Percentiles rank a stretch among this genome's conserved stretches.
These are phyloP conservation scores for Phoma herbarum DNA, from an alignment of 2,329 filamentous ascomycete genomes.

Conservation along the genomic window DNA sequence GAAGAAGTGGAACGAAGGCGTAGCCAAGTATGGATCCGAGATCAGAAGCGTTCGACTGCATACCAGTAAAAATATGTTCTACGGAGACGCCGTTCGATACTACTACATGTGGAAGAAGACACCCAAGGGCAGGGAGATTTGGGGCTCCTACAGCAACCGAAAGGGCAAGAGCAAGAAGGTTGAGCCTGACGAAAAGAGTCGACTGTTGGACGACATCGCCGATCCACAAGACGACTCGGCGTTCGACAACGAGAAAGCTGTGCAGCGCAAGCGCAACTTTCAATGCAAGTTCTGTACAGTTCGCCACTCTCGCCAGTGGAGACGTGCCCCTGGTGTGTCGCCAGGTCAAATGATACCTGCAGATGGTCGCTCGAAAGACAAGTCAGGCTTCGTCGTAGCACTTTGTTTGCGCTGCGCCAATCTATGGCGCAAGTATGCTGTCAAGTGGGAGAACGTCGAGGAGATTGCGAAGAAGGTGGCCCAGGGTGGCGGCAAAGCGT, in stretches of 20 bases:
- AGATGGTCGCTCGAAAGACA: conserved; percentile 80
- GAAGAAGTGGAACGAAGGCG: conserved; percentile 91
- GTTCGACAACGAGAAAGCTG: conserved; percentile 88
- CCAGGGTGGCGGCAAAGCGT: conserved; percentile 79
- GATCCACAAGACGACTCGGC: conserved; percentile 94
- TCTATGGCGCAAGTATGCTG: conserved; percentile 93
- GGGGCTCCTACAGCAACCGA: conserved; percentile 86
- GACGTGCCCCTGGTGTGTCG: conserved; percentile 81
- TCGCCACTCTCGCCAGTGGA: conserved; percentile 85
- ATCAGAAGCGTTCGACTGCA: conserved; percentile 83
- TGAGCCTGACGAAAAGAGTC: conserved; percentile 65
- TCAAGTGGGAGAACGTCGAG: conserved; percentile 94
- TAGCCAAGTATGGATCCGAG: conserved; percentile 90
- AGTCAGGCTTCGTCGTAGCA: conserved; percentile 77
- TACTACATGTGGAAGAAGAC: conserved; percentile 99
- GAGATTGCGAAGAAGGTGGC: conserved; percentile 89
- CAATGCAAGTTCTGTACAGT: conserved; percentile 92
- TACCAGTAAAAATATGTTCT: conserved; percentile 77
- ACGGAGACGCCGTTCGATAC: conserved; percentile 84
- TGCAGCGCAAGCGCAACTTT: conserved; percentile 80
- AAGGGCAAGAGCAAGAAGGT: conserved; percentile 88
- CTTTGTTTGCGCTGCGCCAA: conserved; percentile 91
- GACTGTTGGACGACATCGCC: conserved; percentile 89
- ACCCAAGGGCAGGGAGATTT: conserved; percentile 81
- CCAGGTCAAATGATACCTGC: conserved; percentile 74